Percentiles rank a stretch among this genome's conserved stretches.
These are phyloP conservation scores for Ilyonectria sp. DNA, from an alignment of 2,329 filamentous ascomycete genomes.

Conservation along the genomic window DNA sequence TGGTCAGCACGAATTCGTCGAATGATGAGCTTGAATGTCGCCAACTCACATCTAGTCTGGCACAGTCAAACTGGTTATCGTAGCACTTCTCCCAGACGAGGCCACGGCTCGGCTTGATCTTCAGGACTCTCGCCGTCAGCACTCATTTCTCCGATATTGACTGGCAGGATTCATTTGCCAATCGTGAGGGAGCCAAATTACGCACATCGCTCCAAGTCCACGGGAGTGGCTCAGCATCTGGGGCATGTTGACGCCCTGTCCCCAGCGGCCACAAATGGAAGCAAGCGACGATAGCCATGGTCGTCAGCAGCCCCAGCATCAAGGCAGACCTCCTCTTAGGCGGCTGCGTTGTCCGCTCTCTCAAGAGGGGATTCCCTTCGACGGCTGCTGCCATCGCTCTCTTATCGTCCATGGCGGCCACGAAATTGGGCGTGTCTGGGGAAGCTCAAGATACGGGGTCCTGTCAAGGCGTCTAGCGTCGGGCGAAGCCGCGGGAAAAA, in stretches of 20 bases:
- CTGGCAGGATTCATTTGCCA: neutral
- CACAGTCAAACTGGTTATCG: slow-evolving; percentile 50
- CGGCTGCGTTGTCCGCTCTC: slow-evolving; percentile 17
- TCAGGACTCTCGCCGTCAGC: slow-evolving; percentile 27
- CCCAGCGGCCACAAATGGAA: slow-evolving; percentile 39
- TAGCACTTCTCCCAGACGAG: slow-evolving; percentile 53
- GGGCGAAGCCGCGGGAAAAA: slow-evolving; percentile 17
- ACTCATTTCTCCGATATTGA: neutral
- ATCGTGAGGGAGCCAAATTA: neutral
- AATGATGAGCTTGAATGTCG: neutral
- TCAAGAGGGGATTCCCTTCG: slow-evolving; percentile 36
- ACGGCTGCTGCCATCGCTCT: neutral
- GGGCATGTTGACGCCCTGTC: slow-evolving; percentile 1
- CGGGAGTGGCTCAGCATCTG: slow-evolving; percentile 22
- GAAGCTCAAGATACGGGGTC: slow-evolving; percentile 7
- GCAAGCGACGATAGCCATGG: slow-evolving; percentile 38
- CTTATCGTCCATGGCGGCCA: slow-evolving; percentile 39
- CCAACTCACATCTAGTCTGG: slow-evolving; percentile 51
- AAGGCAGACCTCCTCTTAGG: slow-evolving; percentile 25
- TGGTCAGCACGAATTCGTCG: slow-evolving; percentile 1
- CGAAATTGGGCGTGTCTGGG: neutral
- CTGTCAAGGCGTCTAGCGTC: neutral
- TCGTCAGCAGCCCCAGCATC: slow-evolving; percentile 38
- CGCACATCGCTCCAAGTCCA: slow-evolving; percentile 48
- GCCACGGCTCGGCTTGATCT: slow-evolving; percentile 54